Base-by-base conservation (phyloP, 257 asterid species). In the Plantago ovata region DNA sequence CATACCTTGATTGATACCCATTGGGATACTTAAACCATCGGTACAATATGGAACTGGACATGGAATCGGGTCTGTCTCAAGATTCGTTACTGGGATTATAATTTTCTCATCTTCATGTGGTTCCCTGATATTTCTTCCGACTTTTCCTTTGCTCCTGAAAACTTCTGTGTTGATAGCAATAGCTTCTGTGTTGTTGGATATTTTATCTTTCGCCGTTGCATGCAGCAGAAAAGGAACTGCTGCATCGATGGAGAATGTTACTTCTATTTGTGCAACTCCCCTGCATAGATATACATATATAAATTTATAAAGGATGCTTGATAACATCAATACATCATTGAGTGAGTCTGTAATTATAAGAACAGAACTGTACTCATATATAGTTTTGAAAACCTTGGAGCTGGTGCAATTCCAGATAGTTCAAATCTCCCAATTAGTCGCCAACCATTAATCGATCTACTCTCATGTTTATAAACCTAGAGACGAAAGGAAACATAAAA, bases 211-310 rank as follows among this genome's bases (percentile, higher is more conserved):
- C 3, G 87, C 87, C 60, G 62, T 72, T 11, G 77, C 80, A 21
- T 75, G 67, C 4, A 28, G 3, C 33, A 28, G 33, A 2, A 77
- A 66, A 14, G 78, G 75, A 16, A 81, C 78, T 15, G 77, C 70
- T 13, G 76, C 80, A 61, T 77, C 87, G 2, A 81, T 81, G 47
- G 69, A 78, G 13, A 81, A 81, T 20, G 87, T 77, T 1, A 81
- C 84, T 55, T 81, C 84, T 8, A 81, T 77, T 55, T 81, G 84
- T 19, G 84, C 78, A 32, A 77, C 74, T 58, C 87, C 87, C 70
- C 84, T 80, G 63, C 52, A 15, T 45, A 20, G 21, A n/a, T n/a
- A n/a, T 6, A n/a, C n/a, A n/a, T n/a, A n/a, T 2, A 60, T 46
- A 8, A 33, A 28, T 28, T 3, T 28, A 28, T 6, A 28, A 28